Base-by-base conservation (phyloP, 768 basidiomycete species). In the Tubosaeta brunneosetosa region DNA sequence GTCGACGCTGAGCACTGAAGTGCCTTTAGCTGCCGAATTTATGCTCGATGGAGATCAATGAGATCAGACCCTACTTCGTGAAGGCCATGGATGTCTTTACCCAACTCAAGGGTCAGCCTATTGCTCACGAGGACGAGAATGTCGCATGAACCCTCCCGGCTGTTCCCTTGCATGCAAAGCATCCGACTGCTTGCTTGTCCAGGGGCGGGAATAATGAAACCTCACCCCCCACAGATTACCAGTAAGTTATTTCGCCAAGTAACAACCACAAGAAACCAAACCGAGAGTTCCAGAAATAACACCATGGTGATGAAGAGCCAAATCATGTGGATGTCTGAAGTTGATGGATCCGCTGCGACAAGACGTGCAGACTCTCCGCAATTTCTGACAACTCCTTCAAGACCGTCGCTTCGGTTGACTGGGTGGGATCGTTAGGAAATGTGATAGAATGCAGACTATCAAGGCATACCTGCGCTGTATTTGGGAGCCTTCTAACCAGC, bases 21-120 rank as follows among this genome's bases (percentile, higher is more conserved):
- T 17, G 29, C 27, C 36, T 16, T 14, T 31, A 94, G 92, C 76
- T 97, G 54, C 83, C 90, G 4, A 89, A 93, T 58, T 73, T 95
- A 17, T 88, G 84, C 55, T 83, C 90, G 1, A 86, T 94, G 85
- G 93, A 97, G 68, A 89, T 97, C 71, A 92, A 93, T 72, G 94
- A 95, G 66, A 88, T 95, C 59, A 79, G 91, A 34, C 91, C 93
- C 3, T 90, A 91, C 74, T 94, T 94, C 62, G 75, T 87, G 32
- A 84, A 83, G 57, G 81, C 91, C 1, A 93, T 94, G 90, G 76
- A 79, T 52, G 69, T 88, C 41, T 71, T 91, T 41, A 82, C 77
- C 1, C 82, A 86, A 55, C 74, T 91, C 10, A 69, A 61, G 13
- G 56, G 66, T 42, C 61, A 61, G n/a, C 47, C 55, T 10, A 47